Evolutionary conservation across 768 basidiomycete genomes (phyloP).

Genomic region (Rubroboletus satanas): DNA sequence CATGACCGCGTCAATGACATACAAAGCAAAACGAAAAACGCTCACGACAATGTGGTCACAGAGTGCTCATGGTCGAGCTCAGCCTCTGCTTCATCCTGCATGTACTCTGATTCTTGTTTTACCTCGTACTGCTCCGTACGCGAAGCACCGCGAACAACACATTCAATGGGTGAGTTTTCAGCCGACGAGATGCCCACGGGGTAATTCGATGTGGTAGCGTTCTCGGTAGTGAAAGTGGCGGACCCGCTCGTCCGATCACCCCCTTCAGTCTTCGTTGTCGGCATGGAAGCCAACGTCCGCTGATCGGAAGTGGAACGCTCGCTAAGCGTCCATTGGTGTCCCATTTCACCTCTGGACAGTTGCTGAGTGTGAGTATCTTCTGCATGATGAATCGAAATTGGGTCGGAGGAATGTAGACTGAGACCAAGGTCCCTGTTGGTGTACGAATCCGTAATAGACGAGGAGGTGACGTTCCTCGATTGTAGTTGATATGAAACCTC

Average conservation of each 20-base stretch:
- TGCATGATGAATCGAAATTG: background rate
- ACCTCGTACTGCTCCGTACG: background rate
- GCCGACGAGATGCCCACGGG: background rate
- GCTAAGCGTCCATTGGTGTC: background rate
- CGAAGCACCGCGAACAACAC: background rate
- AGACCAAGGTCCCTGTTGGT: background rate
- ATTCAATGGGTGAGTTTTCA: background rate
- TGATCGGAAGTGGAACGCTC: background rate
- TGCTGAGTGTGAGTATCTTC: background rate
- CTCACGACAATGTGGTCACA: background rate
- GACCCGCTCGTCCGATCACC: background rate
- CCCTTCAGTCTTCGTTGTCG: background rate
- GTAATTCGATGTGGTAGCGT: background rate
- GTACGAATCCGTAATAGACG: background rate
- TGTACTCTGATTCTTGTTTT: background rate
- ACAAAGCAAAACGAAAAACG: background rate
- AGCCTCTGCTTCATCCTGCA: background rate
- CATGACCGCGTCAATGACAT: background rate
- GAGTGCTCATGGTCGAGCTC: background rate
- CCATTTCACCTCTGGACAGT: background rate
- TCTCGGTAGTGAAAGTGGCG: background rate
- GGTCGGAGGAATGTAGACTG: background rate
- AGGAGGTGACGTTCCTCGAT: background rate
- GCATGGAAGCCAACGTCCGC: background rate
- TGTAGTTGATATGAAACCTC: background rate